These are phyloP conservation scores for Psilocybe cyanescens DNA, from an alignment of 768 basidiomycete species.

Conservation along the genomic window DNA sequence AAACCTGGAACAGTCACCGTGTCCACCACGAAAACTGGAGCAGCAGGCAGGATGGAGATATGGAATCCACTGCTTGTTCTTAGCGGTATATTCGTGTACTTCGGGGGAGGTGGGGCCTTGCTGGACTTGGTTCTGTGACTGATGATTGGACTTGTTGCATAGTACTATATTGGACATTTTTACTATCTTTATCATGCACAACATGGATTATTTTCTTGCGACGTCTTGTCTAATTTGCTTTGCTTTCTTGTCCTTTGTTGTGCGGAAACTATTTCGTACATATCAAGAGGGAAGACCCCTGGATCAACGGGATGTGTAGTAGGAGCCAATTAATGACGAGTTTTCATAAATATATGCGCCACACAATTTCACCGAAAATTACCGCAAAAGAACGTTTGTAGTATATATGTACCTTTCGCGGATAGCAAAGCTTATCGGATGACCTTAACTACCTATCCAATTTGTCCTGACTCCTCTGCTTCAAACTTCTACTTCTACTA, in stretches of 20 bases:
- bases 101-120: conserved; percentile 3
- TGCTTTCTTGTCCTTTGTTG: too few relatives aligned
- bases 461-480: too few relatives aligned
- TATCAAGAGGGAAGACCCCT: too few relatives aligned
- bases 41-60: conserved; percentile 9
- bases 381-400: not conserved
- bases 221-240: too few relatives aligned
- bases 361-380: not conserved
- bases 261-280: too few relatives aligned
- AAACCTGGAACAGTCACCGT: conserved; percentile 26
- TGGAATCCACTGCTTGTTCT: not conserved
- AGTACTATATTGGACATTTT: not conserved
- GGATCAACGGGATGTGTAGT: not conserved
- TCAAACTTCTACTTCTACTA: too few relatives aligned
- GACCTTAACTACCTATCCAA: too few relatives aligned
- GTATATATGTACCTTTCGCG: not conserved
- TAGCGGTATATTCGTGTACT: not conserved
- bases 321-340: not conserved
- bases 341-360: not conserved
- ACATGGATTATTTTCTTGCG: not conserved
- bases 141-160: not conserved
- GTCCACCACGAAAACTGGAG: conserved; percentile 16
- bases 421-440: not conserved
- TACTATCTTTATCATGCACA: not conserved
- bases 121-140: conserved; percentile 2